Evolutionary conservation across 108 stramenopile genomes (phyloP), one percentile per base, ranked within the genome.

Genomic region (Nitzschia sp.): DNA sequence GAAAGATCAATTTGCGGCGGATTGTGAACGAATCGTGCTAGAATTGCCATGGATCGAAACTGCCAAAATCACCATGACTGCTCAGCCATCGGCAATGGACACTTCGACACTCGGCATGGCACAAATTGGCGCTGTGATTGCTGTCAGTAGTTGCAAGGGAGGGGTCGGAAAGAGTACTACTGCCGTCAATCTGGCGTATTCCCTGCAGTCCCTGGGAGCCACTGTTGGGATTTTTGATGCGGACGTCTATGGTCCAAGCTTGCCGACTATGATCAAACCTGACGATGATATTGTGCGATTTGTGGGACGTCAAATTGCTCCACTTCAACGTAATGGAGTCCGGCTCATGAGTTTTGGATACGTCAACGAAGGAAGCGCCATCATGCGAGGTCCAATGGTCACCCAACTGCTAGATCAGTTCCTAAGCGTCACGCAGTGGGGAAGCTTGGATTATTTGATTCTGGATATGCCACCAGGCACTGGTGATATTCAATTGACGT

Each of bases 381-480:
- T 92, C 27, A 92, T 95, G 89, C 76, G 94, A 6, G 94, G 94
- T 21, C 91, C 94, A 45, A 91, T 95, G 91, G 89, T 92, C 30
- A 90, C 84, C 41, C 90, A 94, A 73, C 79, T 98, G 21, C 78
- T 98, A 35, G 95, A 87, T 65, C 97, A 98, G 73, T 97, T 99
- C 61, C 48, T 97, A 23, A 82, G 81, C 21, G 80, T 90, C 19
- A 98, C 97, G 3, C 81, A 94, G 61, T 99, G 99, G 99, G 98
- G 99, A 26, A 71, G 90, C 22, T 80, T 99, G 36, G 99, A 99
- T 82, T 91, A 96, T 58, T 80, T 99, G 22, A 86, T 99, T 65
- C 54, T 99, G 19, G 99, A 99, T 79, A 96, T 99, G 97, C 99
- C 99, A 1, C 99, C 94, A 21, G 99, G 99, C 1, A 98, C 98